Evolutionary conservation across 2,329 filamentous ascomycete species (phyloP).

Genomic region (Pseudogymnoascus sp.): DNA sequence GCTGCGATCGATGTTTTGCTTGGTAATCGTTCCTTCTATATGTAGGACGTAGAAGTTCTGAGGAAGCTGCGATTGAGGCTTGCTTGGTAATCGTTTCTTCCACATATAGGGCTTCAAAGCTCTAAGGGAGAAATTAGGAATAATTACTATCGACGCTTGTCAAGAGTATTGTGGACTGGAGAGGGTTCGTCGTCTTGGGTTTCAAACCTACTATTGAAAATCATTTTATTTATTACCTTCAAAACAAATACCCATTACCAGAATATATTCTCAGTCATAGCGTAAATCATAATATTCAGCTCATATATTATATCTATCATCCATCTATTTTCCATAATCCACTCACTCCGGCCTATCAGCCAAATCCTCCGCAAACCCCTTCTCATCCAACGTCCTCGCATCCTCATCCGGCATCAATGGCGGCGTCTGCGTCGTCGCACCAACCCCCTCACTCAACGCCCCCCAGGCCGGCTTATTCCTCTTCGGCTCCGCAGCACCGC

Average conservation of each 20-base stretch:
- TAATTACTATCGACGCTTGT: too few species aligned
- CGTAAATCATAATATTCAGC: neutral
- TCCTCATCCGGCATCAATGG: constrained; percentile 42
- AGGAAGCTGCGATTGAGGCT: neutral
- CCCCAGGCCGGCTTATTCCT: constrained; percentile 63
- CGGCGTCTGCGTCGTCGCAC: constrained; percentile 33
- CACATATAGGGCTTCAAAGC: neutral
- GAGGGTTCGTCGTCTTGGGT: too few species aligned
- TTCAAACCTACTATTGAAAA: neutral
- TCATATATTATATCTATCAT: neutral
- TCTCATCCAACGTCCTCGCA: constrained; percentile 42
- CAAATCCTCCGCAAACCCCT: constrained; percentile 43
- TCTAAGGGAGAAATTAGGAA: neutral
- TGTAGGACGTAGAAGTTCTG: neutral
- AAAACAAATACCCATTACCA: neutral
- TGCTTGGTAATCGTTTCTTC: neutral
- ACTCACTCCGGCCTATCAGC: constrained; percentile 8
- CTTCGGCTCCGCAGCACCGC: constrained; percentile 49
- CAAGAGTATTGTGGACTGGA: neutral
- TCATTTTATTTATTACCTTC: neutral
- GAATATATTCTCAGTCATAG: neutral
- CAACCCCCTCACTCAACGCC: constrained; percentile 34
- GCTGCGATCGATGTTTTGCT: neutral
- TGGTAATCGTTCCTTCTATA: neutral
- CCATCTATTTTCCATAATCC: neutral